phyloP scores from a whole-genome alignment of 352 stramenopile species.

The Phytophthora lateralis region DNA sequence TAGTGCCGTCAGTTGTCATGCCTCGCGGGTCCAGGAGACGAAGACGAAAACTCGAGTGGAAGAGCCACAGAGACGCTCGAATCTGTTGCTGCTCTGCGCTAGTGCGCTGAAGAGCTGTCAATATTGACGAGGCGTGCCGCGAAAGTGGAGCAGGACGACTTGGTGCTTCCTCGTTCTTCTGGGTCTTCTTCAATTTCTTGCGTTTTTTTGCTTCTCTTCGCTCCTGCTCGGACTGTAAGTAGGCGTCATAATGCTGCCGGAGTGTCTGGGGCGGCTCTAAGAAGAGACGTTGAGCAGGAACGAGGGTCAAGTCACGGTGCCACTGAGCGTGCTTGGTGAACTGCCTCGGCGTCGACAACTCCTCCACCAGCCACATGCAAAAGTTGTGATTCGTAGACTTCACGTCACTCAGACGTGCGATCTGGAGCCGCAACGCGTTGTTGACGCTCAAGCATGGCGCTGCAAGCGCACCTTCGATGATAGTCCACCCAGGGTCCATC shows the following conservation, averaged over 20 bases:
- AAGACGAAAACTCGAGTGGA: constrained; percentile 51
- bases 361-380: constrained; percentile 40
- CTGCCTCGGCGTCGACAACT: constrained; percentile 2
- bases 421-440: constrained; percentile 41
- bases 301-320: constrained; percentile 2
- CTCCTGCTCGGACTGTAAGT: constrained; percentile 26
- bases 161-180: constrained; percentile 7
- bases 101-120: constrained; percentile 22
- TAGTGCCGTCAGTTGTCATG: no score
- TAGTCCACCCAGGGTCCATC: constrained; percentile 34
- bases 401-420: constrained; percentile 28
- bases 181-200: constrained; percentile 13
- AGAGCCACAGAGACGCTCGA: constrained; percentile 48
- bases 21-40: constrained; percentile 20
- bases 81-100: constrained; percentile 20
- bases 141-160: constrained; percentile 19
- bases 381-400: constrained; percentile 41
- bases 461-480: constrained; percentile 33
- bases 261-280: constrained; percentile 44
- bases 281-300: constrained; percentile 31
- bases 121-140: constrained; percentile 29
- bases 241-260: constrained; percentile 26
- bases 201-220: constrained; percentile 11
- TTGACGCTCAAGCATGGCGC: constrained; percentile 16
- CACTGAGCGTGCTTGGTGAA: neutral